Evolutionary conservation across 768 basidiomycete genomes (phyloP), one percentile per base, ranked within the genome.

Genomic region (Collybia sordida): DNA sequence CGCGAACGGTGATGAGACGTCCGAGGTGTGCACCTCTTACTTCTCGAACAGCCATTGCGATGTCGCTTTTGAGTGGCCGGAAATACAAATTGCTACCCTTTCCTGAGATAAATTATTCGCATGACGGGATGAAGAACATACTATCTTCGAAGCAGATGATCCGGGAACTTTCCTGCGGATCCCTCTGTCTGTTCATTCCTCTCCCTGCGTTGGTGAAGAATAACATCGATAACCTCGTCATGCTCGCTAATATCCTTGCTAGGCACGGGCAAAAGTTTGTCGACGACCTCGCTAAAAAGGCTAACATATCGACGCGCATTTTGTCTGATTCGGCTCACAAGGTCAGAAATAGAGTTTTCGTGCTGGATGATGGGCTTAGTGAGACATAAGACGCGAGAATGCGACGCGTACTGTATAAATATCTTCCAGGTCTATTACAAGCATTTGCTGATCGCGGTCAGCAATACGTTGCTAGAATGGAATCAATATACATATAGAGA

Each of bases 211-310:
- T 98, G 97, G 65, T 94, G 93, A 54, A 98, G 79, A 51, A 99
- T 97, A 4, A 98, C 86, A 67, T 99, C 97, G 35, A 98, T 90
- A 42, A 98, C 95, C 66, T 99, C 97, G 54, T 93, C 90, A 35
- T 93, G 82, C 54, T 92, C 86, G 50, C 84, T 87, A 52, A 98
- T 90, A 59, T 97, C 94, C 63, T 86, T 88, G 7, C 90, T 94
- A 11, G 94, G 91, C 31, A 76, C 73, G 14, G 94, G 95, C 79
- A 98, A 85, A 47, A 96, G 77, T 54, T 82, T 81, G 76, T 99
- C 97, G 47, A 98, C 81, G 40, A 90, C 93, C 61, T 93, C 88
- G 57, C 85, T 83, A 73, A 98, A 98, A 18, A 99, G 75, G 54
- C 77, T 77, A 55, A 92, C 80, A 70, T 98, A 99, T 60, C 96